These are phyloP conservation scores for Triangularia verruculosa DNA, from an alignment of 2,329 filamentous ascomycete species.

Conservation along the genomic window DNA sequence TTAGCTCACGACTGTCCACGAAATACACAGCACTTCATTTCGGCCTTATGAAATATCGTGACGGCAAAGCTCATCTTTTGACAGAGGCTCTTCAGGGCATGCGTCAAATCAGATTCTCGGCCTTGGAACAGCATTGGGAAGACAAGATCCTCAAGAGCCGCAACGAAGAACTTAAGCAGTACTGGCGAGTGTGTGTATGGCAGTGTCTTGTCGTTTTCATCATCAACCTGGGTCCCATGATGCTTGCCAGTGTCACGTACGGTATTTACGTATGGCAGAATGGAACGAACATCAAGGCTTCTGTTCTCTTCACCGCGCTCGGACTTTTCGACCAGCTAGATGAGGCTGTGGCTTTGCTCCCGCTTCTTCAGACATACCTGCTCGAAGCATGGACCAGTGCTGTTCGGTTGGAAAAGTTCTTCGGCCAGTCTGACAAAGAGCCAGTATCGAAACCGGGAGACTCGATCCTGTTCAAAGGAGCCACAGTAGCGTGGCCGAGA, in stretches of 20 bases:
- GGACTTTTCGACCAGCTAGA: conserved; percentile 37
- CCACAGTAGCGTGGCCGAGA: conserved; percentile 36
- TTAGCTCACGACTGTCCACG: conserved; percentile 32
- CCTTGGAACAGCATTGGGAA: conserved; percentile 36
- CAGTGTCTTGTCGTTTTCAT: conserved; percentile 32
- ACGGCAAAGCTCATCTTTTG: conserved; percentile 36
- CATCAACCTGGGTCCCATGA: conserved; percentile 33
- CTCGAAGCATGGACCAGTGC: conserved; percentile 38
- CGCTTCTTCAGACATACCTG: conserved; percentile 35
- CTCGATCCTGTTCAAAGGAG: conserved; percentile 31
- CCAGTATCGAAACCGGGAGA: conserved; percentile 28
- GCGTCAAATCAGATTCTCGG: conserved; percentile 39
- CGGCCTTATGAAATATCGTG: conserved; percentile 36
- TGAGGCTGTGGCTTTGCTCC: conserved; percentile 33
- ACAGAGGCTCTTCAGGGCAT: conserved; percentile 38
- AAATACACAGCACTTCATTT: conserved; percentile 34
- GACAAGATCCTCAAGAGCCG: conserved; percentile 35
- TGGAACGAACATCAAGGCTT: conserved; percentile 33
- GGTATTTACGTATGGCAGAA: conserved; percentile 35
- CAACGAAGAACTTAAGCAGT: conserved; percentile 36
- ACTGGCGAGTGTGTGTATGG: conserved; percentile 33
- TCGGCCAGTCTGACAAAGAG: conserved; percentile 33
- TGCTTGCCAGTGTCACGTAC: conserved; percentile 35
- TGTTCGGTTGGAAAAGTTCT: conserved; percentile 35
- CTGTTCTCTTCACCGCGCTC: conserved; percentile 37